These are phyloP conservation scores for Fomitopsis palustris DNA, from an alignment of 1,284 basidiomycete genomes.

Conservation along the genomic window DNA sequence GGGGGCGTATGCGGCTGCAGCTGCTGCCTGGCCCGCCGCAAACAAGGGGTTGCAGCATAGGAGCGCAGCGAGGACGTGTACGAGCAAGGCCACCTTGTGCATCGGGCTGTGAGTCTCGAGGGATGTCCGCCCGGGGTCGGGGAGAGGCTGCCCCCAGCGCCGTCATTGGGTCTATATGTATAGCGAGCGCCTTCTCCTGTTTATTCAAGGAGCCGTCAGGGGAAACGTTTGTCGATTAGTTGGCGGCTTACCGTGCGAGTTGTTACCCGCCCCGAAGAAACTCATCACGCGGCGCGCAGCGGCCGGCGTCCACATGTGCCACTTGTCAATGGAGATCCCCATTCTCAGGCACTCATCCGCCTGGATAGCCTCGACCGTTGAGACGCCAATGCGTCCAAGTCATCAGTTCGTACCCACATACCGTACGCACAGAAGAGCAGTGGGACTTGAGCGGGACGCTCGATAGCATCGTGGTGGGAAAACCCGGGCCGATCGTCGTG, in stretches of 20 bases:
- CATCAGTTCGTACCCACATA: too few species aligned
- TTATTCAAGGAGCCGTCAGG: neutral
- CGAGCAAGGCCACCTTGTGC: neutral
- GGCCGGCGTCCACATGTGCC: neutral
- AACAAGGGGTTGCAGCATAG: slow-evolving; percentile 3
- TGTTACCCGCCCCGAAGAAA: neutral
- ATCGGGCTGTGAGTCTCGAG: neutral
- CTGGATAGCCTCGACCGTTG: neutral
- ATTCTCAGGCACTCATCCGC: neutral
- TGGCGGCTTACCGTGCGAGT: neutral
- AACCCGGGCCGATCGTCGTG: neutral
- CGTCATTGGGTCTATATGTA: neutral
- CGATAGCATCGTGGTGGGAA: neutral
- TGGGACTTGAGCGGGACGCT: too few species aligned
- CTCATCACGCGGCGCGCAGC: neutral
- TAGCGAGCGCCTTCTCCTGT: neutral
- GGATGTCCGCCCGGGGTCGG: neutral
- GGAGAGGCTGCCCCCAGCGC: neutral
- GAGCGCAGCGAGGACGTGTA: neutral
- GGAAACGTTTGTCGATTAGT: neutral
- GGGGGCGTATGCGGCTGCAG: slow-evolving; percentile 22
- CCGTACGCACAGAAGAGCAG: too few species aligned
- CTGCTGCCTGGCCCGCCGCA: slow-evolving; percentile 13
- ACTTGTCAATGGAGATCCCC: neutral
- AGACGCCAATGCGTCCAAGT: too few species aligned